A percentile compares a stretch with the other conserved stretches of the same genome.
These are phyloP conservation scores for Phytopythium helicoides DNA, from an alignment of 352 stramenopile genomes.

Conservation along the genomic window DNA sequence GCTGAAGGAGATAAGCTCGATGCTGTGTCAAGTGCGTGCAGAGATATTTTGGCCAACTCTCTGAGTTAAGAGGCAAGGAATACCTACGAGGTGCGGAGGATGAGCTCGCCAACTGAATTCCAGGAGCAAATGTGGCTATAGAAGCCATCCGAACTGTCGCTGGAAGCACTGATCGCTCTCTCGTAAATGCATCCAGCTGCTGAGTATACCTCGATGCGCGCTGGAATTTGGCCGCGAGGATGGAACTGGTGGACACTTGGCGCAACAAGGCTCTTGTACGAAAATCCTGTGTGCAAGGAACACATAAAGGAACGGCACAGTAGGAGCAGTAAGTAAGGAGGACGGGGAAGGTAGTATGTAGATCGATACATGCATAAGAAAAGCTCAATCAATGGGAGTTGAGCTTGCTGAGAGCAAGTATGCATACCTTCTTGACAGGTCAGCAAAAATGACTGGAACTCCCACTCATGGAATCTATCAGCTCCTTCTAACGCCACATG, in stretches of 20 bases:
- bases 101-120: slow-evolving; percentile 28
- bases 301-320: not conserved
- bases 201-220: slow-evolving; percentile 58
- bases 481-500: slow-evolving; percentile 30
- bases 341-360: not conserved
- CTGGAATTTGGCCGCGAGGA: slow-evolving; percentile 19
- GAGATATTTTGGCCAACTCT: slow-evolving; percentile 18
- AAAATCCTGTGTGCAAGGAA: slow-evolving; percentile 12
- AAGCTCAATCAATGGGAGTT: slow-evolving; percentile 2
- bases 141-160: slow-evolving; percentile 27
- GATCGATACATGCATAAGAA: slow-evolving; percentile 1
- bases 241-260: slow-evolving; percentile 18
- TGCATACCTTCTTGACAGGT: slow-evolving; percentile 21
- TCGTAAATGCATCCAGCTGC: slow-evolving; percentile 40
- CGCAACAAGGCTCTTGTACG: slow-evolving; percentile 37
- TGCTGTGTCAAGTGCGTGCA: slow-evolving; percentile 32
- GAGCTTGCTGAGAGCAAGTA: not conserved
- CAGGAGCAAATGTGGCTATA: slow-evolving; percentile 60
- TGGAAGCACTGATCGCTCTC: slow-evolving; percentile 27
- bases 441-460: slow-evolving; percentile 36
- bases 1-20: slow-evolving; percentile 43
- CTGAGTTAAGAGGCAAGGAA: not conserved
- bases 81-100: not conserved
- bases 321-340: not conserved
- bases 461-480: slow-evolving; percentile 22